phyloP scores from a whole-genome alignment of 208 protist genomes.

The Naegleria fowleri region DNA sequence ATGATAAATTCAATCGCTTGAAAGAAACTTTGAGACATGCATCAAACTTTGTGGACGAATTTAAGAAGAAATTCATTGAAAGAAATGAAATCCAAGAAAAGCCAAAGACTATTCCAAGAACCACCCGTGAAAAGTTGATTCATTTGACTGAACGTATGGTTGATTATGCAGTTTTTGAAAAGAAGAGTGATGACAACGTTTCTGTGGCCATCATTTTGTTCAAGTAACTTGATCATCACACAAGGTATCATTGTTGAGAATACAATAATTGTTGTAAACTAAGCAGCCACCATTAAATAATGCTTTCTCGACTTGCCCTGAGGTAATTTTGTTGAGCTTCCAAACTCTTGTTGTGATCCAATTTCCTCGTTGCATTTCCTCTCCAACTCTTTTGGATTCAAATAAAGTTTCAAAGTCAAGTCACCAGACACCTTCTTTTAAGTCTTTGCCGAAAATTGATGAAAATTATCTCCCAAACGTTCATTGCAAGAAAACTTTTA shows the following conservation, averaged over 20 bases:
- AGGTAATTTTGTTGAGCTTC: no score
- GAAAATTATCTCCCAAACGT: no score
- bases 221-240: neutral
- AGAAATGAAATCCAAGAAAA: neutral
- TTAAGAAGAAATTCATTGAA: slow-evolving; percentile 1
- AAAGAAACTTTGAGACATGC: neutral
- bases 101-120: neutral
- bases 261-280: neutral
- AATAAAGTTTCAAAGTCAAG: no score
- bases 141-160: neutral
- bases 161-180: slow-evolving; percentile 9
- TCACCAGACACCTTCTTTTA: no score
- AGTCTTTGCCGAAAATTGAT: no score
- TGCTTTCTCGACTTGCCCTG: neutral
- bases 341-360: no score
- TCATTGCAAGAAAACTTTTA: no score
- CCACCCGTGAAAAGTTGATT: neutral
- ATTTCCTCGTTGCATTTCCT: no score
- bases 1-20: neutral
- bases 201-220: slow-evolving; percentile 7
- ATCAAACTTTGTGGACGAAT: neutral
- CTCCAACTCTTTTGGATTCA: no score
- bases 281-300: neutral
- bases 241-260: neutral
- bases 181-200: slow-evolving; percentile 17